Evolutionary conservation across 108 stramenopile genomes (phyloP).

Genomic region (Nannochloropsis granulata): DNA sequence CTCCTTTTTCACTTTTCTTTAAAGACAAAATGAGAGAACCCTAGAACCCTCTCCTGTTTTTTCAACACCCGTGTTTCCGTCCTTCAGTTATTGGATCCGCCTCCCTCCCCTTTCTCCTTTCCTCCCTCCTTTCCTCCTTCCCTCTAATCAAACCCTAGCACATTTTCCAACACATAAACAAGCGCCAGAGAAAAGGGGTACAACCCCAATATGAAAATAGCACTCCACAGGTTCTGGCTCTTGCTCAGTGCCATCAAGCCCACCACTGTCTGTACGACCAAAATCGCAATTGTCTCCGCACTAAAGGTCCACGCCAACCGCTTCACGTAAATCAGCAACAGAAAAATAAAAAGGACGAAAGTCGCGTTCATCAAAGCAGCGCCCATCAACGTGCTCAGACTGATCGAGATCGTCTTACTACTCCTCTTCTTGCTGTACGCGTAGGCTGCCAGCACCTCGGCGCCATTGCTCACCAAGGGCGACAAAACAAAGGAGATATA

Average conservation of each 20-base stretch:
- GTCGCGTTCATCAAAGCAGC: constrained; percentile 98
- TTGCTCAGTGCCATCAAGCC: constrained; percentile 37
- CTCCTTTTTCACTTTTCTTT: too few species aligned
- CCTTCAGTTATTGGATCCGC: too few species aligned
- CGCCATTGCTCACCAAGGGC: constrained; percentile 85
- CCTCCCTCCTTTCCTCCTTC: neutral
- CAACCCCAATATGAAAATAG: neutral
- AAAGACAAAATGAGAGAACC: too few species aligned
- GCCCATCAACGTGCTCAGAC: constrained; percentile 52
- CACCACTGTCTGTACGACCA: constrained; percentile 69
- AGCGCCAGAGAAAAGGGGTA: neutral
- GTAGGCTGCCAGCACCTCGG: constrained; percentile 77
- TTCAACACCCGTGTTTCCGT: too few species aligned
- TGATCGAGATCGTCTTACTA: constrained; percentile 73
- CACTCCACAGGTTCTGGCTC: neutral
- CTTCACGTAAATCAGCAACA: constrained; percentile 73
- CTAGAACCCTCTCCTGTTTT: too few species aligned
- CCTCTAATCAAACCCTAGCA: neutral
- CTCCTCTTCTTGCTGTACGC: constrained; percentile 88
- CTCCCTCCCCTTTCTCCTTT: too few species aligned
- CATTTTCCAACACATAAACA: neutral
- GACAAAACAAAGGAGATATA: constrained; percentile 93
- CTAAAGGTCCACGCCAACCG: constrained; percentile 86
- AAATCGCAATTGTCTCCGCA: constrained; percentile 82
- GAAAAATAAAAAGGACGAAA: constrained; percentile 82